These are phyloP conservation scores for Phyllachora maydis DNA, from an alignment of 2,329 filamentous ascomycete species.

Conservation along the genomic window DNA sequence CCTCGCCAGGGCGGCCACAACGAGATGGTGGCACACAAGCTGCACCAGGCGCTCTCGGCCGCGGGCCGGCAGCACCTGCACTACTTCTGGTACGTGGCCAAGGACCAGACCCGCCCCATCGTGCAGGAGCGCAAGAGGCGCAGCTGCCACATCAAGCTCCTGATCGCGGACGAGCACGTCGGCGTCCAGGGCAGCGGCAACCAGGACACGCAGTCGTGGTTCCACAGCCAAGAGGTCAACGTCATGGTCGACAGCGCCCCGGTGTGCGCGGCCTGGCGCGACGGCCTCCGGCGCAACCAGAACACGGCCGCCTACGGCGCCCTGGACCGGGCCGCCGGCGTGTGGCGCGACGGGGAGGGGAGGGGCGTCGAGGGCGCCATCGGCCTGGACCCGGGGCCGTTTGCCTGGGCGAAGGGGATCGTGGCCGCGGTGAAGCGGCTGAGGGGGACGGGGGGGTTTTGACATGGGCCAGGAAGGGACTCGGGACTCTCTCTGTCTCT, in stretches of 20 bases:
- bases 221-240: constrained; percentile 59
- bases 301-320: constrained; percentile 40
- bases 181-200: constrained; percentile 60
- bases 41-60: constrained; percentile 32
- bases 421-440: constrained; percentile 36
- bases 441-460: constrained; percentile 33
- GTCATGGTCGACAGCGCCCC: constrained; percentile 46
- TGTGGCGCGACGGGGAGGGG: constrained; percentile 36
- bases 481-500: no score
- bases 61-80: constrained; percentile 27
- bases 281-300: constrained; percentile 30
- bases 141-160: constrained; percentile 57
- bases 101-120: constrained; percentile 49
- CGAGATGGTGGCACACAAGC: constrained; percentile 14
- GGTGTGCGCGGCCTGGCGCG: constrained; percentile 42
- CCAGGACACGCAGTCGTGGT: constrained; percentile 66
- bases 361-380: constrained; percentile 25
- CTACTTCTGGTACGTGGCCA: constrained; percentile 52
- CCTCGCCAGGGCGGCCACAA: constrained; percentile 18
- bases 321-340: constrained; percentile 29
- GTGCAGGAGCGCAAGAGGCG: constrained; percentile 43
- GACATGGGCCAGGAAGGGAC: no score
- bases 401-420: constrained; percentile 36
- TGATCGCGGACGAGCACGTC: constrained; percentile 49
- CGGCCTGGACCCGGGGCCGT: constrained; percentile 28